A percentile compares a stretch with the other conserved stretches of the same genome.
Evolutionary conservation across 2,329 filamentous ascomycete species (phyloP).

Genomic region (Blastomyces parvus): DNA sequence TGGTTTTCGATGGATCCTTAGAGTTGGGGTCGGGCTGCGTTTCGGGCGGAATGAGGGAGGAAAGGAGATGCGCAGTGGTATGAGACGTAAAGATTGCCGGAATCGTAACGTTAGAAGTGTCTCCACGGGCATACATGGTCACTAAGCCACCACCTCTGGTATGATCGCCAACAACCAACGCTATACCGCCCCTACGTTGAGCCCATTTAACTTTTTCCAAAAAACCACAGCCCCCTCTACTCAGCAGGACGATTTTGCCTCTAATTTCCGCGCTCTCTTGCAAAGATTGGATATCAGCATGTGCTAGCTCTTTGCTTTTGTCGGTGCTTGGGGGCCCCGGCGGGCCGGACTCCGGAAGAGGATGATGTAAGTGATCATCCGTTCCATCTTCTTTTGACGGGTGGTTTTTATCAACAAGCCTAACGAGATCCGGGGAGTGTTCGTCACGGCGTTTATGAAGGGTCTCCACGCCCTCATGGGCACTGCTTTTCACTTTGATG

Average conservation of each 20-base stretch:
- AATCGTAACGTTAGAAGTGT: slow-evolving; percentile 90
- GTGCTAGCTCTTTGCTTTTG: slow-evolving; percentile 36
- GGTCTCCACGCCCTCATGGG: background rate
- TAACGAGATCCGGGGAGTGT: background rate
- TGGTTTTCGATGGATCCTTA: slow-evolving; percentile 49
- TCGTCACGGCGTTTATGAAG: slow-evolving; percentile 3
- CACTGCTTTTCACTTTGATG: background rate
- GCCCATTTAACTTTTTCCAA: slow-evolving; percentile 96
- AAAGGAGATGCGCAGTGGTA: slow-evolving; percentile 86
- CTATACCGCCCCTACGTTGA: slow-evolving; percentile 77
- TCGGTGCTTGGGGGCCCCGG: slow-evolving; percentile 9
- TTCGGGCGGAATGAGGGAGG: slow-evolving; percentile 64
- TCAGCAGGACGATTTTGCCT: slow-evolving; percentile 85
- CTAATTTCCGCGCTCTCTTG: slow-evolving; percentile 88
- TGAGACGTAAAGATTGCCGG: slow-evolving; percentile 90
- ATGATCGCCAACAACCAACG: slow-evolving; percentile 89
- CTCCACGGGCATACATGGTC: slow-evolving; percentile 96
- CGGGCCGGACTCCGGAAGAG: slow-evolving; percentile 37
- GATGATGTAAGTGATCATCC: slow-evolving; percentile 69
- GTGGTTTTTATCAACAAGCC: background rate
- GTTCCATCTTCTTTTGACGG: slow-evolving; percentile 59
- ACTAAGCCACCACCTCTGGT: slow-evolving; percentile 79
- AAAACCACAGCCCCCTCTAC: slow-evolving; percentile 90
- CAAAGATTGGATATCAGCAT: slow-evolving; percentile 84
- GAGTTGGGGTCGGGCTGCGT: slow-evolving; percentile 53